Evolutionary conservation across 768 basidiomycete genomes (phyloP).

Genomic region (Piloderma croceum): DNA sequence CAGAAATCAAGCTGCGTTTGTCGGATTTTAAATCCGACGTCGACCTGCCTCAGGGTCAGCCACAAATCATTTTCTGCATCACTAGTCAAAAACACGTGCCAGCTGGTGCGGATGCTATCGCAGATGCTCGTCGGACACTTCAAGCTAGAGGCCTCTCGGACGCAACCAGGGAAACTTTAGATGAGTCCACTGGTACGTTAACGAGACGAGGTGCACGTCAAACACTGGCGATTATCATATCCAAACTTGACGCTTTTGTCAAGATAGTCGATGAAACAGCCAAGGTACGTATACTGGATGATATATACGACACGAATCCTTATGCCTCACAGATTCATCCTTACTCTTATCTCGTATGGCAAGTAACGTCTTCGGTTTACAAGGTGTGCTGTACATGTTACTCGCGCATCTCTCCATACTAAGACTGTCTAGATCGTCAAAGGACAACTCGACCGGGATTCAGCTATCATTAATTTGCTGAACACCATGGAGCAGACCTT

Average conservation of each 20-base stretch:
- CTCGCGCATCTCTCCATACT: constrained; percentile 1
- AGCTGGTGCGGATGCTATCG: not conserved
- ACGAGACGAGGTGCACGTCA: too few relatives aligned
- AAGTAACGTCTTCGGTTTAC: constrained; percentile 20
- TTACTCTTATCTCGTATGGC: constrained; percentile 24
- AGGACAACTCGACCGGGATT: constrained; percentile 19
- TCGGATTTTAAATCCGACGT: not conserved
- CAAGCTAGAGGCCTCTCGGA: not conserved
- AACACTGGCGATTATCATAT: constrained; percentile 18
- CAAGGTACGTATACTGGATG: constrained; percentile 10
- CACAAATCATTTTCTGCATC: not conserved
- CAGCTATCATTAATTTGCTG: constrained; percentile 17
- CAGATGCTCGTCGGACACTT: not conserved
- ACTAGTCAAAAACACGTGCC: not conserved
- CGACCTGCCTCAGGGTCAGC: not conserved
- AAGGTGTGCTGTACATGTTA: constrained; percentile 9
- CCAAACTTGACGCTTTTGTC: constrained; percentile 22
- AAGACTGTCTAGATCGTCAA: constrained; percentile 15
- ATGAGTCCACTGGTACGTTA: too few relatives aligned
- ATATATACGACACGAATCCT: not conserved
- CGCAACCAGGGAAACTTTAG: too few relatives aligned
- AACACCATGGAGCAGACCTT: constrained; percentile 22
- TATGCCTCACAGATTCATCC: constrained; percentile 19
- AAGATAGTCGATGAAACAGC: constrained; percentile 16
- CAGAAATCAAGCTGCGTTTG: not conserved